phyloP scores from a whole-genome alignment of 2,329 filamentous ascomycete genomes.

The Aureobasidium leucospermi region DNA sequence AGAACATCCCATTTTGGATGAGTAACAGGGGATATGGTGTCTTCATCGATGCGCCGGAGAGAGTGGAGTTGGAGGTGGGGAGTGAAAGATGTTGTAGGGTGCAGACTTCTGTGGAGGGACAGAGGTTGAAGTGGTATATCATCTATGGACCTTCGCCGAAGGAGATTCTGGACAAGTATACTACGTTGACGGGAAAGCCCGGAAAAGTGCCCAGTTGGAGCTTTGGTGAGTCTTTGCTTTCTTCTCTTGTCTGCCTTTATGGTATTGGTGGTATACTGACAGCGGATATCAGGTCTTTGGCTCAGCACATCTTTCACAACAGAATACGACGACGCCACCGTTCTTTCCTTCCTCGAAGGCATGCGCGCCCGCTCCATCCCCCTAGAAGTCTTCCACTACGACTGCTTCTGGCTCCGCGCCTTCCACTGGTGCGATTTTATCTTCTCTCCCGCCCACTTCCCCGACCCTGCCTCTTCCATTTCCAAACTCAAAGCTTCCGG shows the following conservation, averaged over 20 bases:
- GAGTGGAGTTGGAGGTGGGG: constrained; percentile 65
- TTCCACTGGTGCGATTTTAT: constrained; percentile 71
- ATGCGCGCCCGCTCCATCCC: constrained; percentile 60
- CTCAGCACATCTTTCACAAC: constrained; percentile 71
- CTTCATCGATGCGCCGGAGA: constrained; percentile 64
- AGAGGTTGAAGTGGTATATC: constrained; percentile 66
- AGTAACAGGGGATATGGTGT: constrained; percentile 69
- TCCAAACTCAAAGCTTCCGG: constrained; percentile 55
- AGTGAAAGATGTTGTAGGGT: constrained; percentile 65
- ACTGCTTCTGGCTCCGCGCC: constrained; percentile 71
- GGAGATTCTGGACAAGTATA: constrained; percentile 62
- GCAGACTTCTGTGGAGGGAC: constrained; percentile 61
- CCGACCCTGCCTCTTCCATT: constrained; percentile 59
- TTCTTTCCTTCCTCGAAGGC: constrained; percentile 60
- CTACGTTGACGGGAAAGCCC: constrained; percentile 58
- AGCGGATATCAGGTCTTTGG: constrained; percentile 51
- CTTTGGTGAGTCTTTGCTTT: constrained; percentile 38
- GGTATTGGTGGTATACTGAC: too few species aligned
- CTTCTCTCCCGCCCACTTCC: constrained; percentile 62
- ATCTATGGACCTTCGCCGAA: constrained; percentile 66
- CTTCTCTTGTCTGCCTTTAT: background rate
- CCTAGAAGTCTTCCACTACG: constrained; percentile 67
- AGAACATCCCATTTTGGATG: constrained; percentile 64
- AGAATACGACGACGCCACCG: constrained; percentile 62
- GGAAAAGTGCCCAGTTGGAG: constrained; percentile 64